Evolutionary conservation across 2,329 filamentous ascomycete species (phyloP), one percentile per base, ranked within the genome.

Genomic region (Didymella sp.): DNA sequence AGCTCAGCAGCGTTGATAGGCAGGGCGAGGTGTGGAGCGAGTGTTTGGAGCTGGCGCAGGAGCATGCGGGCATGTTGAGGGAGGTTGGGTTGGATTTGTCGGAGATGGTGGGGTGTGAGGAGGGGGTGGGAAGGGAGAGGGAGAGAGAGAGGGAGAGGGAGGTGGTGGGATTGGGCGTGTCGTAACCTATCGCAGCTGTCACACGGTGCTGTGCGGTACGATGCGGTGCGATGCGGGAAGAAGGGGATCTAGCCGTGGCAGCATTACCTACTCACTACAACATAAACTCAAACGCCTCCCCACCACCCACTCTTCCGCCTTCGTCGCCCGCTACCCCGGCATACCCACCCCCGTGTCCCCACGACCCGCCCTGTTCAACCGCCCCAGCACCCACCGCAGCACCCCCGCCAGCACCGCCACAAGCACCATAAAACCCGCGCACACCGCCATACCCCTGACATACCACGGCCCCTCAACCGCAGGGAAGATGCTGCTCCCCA

Each of bases 1-100:
- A 98, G 77, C 80, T 99, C 59, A 96, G 92, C 77, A 92, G 90
- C 72, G 90, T 95, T 2, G 89, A 96, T 59, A 84, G 82, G 46
- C 87, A 85, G n/a, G 89, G 89, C 13, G 83, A 86, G 41, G 84
- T 91, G 1, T 97, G 92, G 91, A 85, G 84, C 50, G 85, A 90
- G 69, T 98, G 95, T 77, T 87, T 97, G 80, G 86, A 89, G 40
- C 85, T 90, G 63, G 92, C 94, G 4, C 89, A 86, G 73, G 86
- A 89, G 50, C 93, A 98, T 77, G 91, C 91, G 0, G 83, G 82
- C 56, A 87, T 95, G 80, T 79, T 99, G 56, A 84, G 85, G 6
- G 91, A 96, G 59, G 93, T 97, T 21, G 93, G 93, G 0, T 79
- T 99, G 28, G 94, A 99, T 75, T 98, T 99, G 73, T 86, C 85